Percentiles rank a stretch among this genome's conserved stretches.
Evolutionary conservation across 169 alveolate genomes (phyloP).

Genomic region (Cryptosporidium muris): DNA sequence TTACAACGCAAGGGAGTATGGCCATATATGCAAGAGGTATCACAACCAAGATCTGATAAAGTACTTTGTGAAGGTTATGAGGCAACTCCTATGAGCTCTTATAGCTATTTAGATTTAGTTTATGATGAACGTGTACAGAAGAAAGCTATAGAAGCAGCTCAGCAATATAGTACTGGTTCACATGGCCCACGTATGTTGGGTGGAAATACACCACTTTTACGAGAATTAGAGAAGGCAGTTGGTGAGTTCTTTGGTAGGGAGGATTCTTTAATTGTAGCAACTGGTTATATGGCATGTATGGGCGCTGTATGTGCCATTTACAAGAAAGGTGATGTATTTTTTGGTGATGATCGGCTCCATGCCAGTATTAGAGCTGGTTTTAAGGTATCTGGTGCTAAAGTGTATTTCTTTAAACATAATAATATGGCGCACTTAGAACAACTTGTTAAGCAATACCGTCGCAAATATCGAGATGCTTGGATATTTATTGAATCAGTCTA

Average conservation of each 20-base stretch:
- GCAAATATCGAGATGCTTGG: constrained; percentile 77
- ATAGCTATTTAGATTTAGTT: constrained; percentile 78
- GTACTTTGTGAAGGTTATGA: constrained; percentile 75
- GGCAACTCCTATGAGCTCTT: constrained; percentile 78
- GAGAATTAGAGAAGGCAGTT: constrained; percentile 76
- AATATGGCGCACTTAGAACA: constrained; percentile 76
- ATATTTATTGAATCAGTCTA: constrained; percentile 84
- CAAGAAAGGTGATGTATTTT: constrained; percentile 72
- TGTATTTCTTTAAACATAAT: constrained; percentile 78
- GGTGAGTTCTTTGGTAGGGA: constrained; percentile 80
- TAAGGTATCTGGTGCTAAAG: constrained; percentile 78
- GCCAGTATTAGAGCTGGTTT: constrained; percentile 79
- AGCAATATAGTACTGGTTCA: constrained; percentile 79
- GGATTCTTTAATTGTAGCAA: constrained; percentile 76
- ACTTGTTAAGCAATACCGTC: constrained; percentile 72
- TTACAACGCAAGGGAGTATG: constrained; percentile 72
- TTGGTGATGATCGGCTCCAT: constrained; percentile 78
- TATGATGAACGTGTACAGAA: constrained; percentile 79
- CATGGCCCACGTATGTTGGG: constrained; percentile 85
- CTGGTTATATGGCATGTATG: constrained; percentile 82
- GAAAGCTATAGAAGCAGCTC: constrained; percentile 79
- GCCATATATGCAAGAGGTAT: constrained; percentile 79
- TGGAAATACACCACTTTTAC: constrained; percentile 77
- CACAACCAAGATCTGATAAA: constrained; percentile 73
- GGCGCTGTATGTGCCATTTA: constrained; percentile 78